phyloP scores from a whole-genome alignment of 2,329 filamentous ascomycete species.

The Sphaerulina populicola region DNA sequence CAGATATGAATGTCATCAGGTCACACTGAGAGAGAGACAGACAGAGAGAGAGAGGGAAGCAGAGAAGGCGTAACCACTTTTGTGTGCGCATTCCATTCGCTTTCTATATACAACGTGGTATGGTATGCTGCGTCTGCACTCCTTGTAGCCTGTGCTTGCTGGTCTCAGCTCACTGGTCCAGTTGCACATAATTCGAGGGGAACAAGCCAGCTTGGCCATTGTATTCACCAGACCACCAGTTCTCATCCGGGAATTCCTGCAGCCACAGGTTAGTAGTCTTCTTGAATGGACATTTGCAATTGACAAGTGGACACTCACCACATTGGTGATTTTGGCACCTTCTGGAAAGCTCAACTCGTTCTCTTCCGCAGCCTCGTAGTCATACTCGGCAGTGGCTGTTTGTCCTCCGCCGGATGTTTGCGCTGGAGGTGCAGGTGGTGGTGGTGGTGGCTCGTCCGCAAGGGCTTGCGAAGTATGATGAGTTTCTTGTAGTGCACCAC shows the following conservation, averaged over 20 bases:
- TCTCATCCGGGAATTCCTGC: constrained; percentile 91
- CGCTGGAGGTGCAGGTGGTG: constrained; percentile 27
- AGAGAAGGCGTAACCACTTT: no score
- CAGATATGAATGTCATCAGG: no score
- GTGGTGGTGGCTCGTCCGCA: constrained; percentile 33
- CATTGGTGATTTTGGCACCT: constrained; percentile 66
- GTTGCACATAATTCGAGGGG: constrained; percentile 46
- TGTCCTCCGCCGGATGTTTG: constrained; percentile 28
- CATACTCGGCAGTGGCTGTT: constrained; percentile 76
- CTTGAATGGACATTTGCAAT: no score
- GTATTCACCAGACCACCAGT: constrained; percentile 95
- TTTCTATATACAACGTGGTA: no score
- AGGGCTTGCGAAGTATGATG: constrained; percentile 29
- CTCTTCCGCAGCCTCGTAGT: constrained; percentile 95
- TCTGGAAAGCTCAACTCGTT: constrained; percentile 84
- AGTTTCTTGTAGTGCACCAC: constrained; percentile 18
- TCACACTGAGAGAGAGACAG: no score
- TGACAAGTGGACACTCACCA: constrained; percentile 49
- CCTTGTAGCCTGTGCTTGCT: background rate
- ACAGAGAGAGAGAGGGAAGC: no score
- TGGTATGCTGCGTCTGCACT: background rate
- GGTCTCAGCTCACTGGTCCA: constrained; percentile 36
- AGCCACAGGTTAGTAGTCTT: no score
- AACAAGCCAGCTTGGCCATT: constrained; percentile 75
- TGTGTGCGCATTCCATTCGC: no score